Percentiles rank a stretch among this genome's conserved stretches.
Conservation (phyloP, 2,329 filamentous ascomycete species). For the Penicillium brasilianum region DNA sequence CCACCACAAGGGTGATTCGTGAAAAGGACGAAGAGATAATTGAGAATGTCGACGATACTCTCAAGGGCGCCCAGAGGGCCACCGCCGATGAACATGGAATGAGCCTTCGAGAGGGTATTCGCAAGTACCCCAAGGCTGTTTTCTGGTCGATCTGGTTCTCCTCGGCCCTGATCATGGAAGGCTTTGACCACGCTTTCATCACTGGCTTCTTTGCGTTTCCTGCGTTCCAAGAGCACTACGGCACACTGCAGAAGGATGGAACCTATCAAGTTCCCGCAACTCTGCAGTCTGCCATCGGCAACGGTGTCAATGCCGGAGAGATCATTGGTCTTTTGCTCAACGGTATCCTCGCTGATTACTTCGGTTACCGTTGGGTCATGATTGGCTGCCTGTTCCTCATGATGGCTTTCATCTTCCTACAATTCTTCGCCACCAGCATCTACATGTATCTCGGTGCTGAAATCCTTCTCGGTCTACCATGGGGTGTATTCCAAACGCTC, state of each 20-base stretch:
- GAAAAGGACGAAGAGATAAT: slow-evolving; percentile 21
- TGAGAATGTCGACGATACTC: slow-evolving; percentile 6
- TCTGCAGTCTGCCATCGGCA: slow-evolving; percentile 35
- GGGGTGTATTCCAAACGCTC: slow-evolving; percentile 34
- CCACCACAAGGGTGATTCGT: slow-evolving; percentile 14
- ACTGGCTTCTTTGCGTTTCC: slow-evolving; percentile 39
- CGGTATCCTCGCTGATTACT: slow-evolving; percentile 29
- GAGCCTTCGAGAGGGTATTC: slow-evolving; percentile 23
- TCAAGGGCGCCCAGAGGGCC: slow-evolving; percentile 24
- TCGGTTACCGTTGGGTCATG: slow-evolving; percentile 53
- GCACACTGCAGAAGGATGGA: slow-evolving; percentile 18
- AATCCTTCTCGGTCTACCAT: slow-evolving; percentile 50
- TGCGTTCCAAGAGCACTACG: slow-evolving; percentile 31
- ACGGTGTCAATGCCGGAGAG: slow-evolving; percentile 33
- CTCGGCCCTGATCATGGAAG: slow-evolving; percentile 32
- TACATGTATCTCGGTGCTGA: slow-evolving; percentile 51
- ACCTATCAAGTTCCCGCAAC: slow-evolving; percentile 33
- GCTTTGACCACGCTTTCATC: slow-evolving; percentile 37
- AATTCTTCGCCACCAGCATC: slow-evolving; percentile 55
- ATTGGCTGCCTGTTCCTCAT: slow-evolving; percentile 49
- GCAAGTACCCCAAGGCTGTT: slow-evolving; percentile 30
- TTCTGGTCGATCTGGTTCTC: slow-evolving; percentile 32
- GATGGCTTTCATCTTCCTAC: slow-evolving; percentile 52
- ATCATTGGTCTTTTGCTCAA: slow-evolving; percentile 36
- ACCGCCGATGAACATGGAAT: slow-evolving; percentile 23